These are phyloP conservation scores for Lepidium aucheri DNA, from an alignment of 345 rosid genomes.

Conservation along the genomic window DNA sequence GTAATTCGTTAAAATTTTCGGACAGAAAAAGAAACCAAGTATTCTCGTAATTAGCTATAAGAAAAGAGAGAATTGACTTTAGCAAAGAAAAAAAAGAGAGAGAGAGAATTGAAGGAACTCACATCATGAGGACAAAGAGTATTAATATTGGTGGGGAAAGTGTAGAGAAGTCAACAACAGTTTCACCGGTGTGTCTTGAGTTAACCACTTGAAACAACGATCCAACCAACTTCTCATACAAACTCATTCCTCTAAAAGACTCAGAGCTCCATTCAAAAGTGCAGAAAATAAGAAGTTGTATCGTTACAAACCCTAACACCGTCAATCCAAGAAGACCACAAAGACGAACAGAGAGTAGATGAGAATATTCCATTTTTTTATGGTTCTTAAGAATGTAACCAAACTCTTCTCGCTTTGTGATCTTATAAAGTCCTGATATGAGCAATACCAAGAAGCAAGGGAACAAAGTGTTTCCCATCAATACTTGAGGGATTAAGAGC, in stretches of 20 bases:
- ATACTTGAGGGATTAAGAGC: constrained; percentile 40
- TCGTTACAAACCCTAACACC: constrained; percentile 32
- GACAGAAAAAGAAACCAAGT: no score
- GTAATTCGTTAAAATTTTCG: not conserved
- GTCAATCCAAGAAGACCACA: constrained; percentile 30
- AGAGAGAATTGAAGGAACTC: constrained; percentile 24
- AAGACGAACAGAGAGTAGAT: constrained; percentile 31
- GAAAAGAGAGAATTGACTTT: not conserved
- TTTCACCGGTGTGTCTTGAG: constrained; percentile 53
- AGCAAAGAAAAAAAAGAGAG: not conserved
- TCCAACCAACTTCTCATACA: constrained; percentile 36
- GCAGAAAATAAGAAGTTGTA: constrained; percentile 33
- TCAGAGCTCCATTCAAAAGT: constrained; percentile 46
- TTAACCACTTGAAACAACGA: constrained; percentile 38
- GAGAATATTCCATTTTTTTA: constrained; percentile 31
- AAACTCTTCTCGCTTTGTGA: constrained; percentile 24
- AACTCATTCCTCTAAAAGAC: constrained; percentile 27
- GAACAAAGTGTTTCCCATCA: constrained; percentile 53
- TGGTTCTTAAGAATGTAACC: constrained; percentile 32
- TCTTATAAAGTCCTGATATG: constrained; percentile 36
- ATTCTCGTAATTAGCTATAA: not conserved
- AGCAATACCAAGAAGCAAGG: constrained; percentile 32
- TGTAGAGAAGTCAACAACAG: constrained; percentile 40
- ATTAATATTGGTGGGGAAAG: constrained; percentile 47
- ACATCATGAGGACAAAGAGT: constrained; percentile 58